phyloP scores from a whole-genome alignment of 306 rosid genomes.

The Benincasa hispida region DNA sequence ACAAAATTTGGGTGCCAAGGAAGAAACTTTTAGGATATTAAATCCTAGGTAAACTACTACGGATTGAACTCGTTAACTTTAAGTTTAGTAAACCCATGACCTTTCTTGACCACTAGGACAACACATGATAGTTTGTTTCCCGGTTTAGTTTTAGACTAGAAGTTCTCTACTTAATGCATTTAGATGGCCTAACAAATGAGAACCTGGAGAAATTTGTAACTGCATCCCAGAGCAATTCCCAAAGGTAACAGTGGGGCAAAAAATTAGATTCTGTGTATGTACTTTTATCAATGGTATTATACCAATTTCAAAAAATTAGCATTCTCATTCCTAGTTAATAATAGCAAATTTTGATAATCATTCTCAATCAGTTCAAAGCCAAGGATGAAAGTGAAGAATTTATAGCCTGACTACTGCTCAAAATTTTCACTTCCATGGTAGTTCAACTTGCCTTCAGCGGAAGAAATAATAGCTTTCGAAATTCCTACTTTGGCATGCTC shows the following conservation, averaged over 20 bases:
- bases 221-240: neutral
- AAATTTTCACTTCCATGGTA: neutral
- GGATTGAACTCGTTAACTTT: too few relatives aligned
- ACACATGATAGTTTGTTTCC: too few relatives aligned
- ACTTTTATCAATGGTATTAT: neutral
- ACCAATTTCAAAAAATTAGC: neutral
- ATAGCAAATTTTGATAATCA: neutral
- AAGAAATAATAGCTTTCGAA: neutral
- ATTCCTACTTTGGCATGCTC: neutral
- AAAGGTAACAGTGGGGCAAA: neutral
- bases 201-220: neutral
- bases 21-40: too few relatives aligned
- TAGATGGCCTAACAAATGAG: neutral
- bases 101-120: too few relatives aligned
- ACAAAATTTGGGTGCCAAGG: too few relatives aligned
- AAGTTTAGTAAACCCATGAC: too few relatives aligned
- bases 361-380: neutral
- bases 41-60: too few relatives aligned
- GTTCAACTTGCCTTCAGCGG: neutral
- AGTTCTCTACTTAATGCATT: neutral
- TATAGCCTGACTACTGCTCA: neutral
- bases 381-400: neutral
- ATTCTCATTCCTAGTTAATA: neutral
- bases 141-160: neutral
- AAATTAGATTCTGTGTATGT: neutral